Percentiles rank a stretch among this genome's conserved stretches.
These are phyloP conservation scores for Lasiodiplodia gonubiensis DNA, from an alignment of 2,329 filamentous ascomycete species.

Conservation along the genomic window DNA sequence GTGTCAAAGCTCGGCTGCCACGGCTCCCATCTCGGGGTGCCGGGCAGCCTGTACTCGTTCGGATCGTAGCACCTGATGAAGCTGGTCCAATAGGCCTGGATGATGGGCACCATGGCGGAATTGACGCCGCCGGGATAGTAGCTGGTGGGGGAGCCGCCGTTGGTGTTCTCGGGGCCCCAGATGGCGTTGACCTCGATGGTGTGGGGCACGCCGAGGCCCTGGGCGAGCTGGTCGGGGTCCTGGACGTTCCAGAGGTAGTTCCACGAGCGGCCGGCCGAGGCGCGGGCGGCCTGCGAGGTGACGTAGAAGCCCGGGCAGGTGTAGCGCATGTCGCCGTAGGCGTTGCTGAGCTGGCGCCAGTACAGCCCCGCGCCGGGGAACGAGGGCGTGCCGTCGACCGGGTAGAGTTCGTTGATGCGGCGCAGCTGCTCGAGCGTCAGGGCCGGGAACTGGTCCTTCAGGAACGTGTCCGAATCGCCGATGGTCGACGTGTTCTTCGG, in stretches of 20 bases:
- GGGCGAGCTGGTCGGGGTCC: constrained; percentile 59
- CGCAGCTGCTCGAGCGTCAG: constrained; percentile 59
- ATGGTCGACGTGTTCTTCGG: constrained; percentile 56
- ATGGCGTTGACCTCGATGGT: constrained; percentile 70
- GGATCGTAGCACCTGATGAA: constrained; percentile 72
- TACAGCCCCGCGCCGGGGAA: constrained; percentile 60
- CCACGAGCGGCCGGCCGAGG: constrained; percentile 57
- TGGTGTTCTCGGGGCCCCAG: constrained; percentile 66
- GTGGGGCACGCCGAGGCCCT: constrained; percentile 69
- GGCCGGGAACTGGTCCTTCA: constrained; percentile 64
- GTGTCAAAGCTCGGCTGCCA: constrained; percentile 43
- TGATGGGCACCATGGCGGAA: constrained; percentile 61
- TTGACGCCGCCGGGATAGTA: constrained; percentile 63
- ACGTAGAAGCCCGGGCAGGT: constrained; percentile 67
- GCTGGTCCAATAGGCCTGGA: constrained; percentile 76
- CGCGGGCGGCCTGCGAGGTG: constrained; percentile 47
- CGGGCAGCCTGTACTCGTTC: constrained; percentile 59
- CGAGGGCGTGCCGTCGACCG: constrained; percentile 48
- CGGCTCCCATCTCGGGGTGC: constrained; percentile 59
- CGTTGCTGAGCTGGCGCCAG: constrained; percentile 64
- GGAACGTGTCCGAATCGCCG: constrained; percentile 59
- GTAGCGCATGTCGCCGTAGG: constrained; percentile 70
- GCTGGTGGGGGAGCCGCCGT: constrained; percentile 56
- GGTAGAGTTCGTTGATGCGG: constrained; percentile 62
- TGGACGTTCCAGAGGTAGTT: constrained; percentile 74